Evolutionary conservation across 2,329 filamentous ascomycete species (phyloP), one percentile per base, ranked within the genome.

Genomic region (Cytospora leucostoma): DNA sequence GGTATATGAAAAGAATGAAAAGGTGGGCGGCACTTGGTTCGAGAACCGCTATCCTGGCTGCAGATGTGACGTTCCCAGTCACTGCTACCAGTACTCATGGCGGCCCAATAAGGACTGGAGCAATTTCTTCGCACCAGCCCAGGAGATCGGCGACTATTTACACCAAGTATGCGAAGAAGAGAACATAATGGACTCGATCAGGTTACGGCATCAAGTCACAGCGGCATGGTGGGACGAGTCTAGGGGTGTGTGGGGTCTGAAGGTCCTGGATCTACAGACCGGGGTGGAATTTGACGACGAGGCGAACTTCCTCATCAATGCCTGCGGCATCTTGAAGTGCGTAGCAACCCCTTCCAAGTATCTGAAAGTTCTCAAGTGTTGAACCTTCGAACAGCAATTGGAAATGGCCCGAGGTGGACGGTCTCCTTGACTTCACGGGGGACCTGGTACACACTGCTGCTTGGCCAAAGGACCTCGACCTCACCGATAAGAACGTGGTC

Each of bases 31-130:
- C 2, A 86, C 84, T 0, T 87, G 84, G 84, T 78, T 79, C 66
- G 84, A 86, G 69, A 86, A 85, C 68, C 75, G 78, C 21, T 87
- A 87, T 65, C 84, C 84, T 0, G 84, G 84, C 12, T 85, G 83
- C 67, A 76, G 76, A 59, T 86, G 82, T 69, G 84, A 85, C 70
- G 78, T 85, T 35, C 82, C 82, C 11, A 82, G 79, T 69, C 84
- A 87, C 73, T 86, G 83, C 71, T 88, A 88, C 69, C 85, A 86
- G 69, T 87, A 85, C 69, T 83, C 83, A 2, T 88, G 83, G 80
- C 78, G 81, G 61, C 82, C 81, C 2, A 88, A 88, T 70, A 80
- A 79, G 7, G 78, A 80, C 47, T 89, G 86, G 85, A 78, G 79
- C 19, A 80, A 81, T 61, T 84, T 87, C 70, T 87, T 84, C 69